Evolutionary conservation across 108 stramenopile species (phyloP), one percentile per base, ranked within the genome.

Genomic region (Skeletonema menzelii): DNA sequence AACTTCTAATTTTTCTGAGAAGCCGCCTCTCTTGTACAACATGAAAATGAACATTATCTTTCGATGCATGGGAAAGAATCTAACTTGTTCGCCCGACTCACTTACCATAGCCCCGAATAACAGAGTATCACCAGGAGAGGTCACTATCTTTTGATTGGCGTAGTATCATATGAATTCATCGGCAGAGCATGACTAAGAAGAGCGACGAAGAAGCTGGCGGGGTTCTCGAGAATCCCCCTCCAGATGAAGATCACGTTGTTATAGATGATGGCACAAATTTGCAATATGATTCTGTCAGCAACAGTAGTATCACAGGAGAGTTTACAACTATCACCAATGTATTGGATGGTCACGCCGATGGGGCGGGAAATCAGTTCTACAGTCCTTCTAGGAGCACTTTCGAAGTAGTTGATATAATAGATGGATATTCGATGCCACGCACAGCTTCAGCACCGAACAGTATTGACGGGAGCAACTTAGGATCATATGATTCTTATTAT

Each of bases 321-420:
- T 69, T 57, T 35, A 69, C 67, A 12, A 69, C 67, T 10, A 69
- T 69, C 49, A 69, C 67, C 27, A 69, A 32, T 53, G 56, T 69
- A 37, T 13, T 32, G 7, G 56, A 35, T n/a, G 67, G 56, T 6
- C 17, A 58, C 59, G 19, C 35, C 15, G 38, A 24, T 56, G 34
- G 57, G 27, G 59, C 53, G 56, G 60, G 35, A 11, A 60, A 20
- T 20, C 30, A 63, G 13, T 63, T 10, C 3, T 63, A 37, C 38
- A 34, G 22, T 38, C 62, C 32, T 8, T 35, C 62, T 19, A 31
- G 37, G 37, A 63, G 35, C 4, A 26, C 22, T 19, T 63, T 63
- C 37, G 62, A 63, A 63, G 62, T 63, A 2, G 62, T 63, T 3
- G 62, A 63, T 4, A 10, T 63, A 14, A 24, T 37, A 12, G 62